Base-by-base conservation (phyloP, 768 basidiomycete species). In the Pulveroboletus sp. region DNA sequence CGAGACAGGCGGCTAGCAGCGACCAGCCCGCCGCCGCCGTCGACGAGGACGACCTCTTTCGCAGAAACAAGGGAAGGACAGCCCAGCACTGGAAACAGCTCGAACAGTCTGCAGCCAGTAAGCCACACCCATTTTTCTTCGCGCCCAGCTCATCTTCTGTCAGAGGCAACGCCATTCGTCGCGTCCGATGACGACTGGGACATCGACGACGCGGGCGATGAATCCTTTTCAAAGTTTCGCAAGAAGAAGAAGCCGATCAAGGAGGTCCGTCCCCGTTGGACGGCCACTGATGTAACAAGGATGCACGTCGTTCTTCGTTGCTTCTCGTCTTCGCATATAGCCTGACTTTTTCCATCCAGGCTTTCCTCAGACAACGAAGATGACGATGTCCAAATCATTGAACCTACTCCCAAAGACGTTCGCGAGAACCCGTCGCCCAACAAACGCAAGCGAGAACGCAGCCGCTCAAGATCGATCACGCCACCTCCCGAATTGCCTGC, bases 401-500 rank as follows among this genome's bases (percentile, higher is more conserved):
- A 78, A 21, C 55, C 62, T 71, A 25, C 52, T 63, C 12, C 67
- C 45, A 56, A 36, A 4, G 40, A 41, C 5, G 33, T 58, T 13
- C 19, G 29, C 12, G 47, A 35, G 19, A 49, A 45, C 8, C 8
- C 45, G 16, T 58, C 61, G 2, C 71, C 72, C 45, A 68, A 69
- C 24, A 77, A 76, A 51, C 74, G 76, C 49, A 69, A 74, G 47
- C 68, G 75, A 33, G 58, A 69, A 34, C 76, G 82, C 38, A 83
- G 80, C 61, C 81, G 82, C 33, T 89, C 86, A 25, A 69, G 74
- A 20, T 91, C 88, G 4, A 77, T 90, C 33, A 91, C 88, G 0
- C 88, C 89, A 2, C 88, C 88, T 5, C 89, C 88, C 0, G 72
- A 71, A 31, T 64, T 90, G 13, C 69, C 84, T 3, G 60, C 66